A percentile compares a stretch with the other conserved stretches of the same genome.
Conservation (phyloP, 805 yeast species). For the Clavispora santaluciae region DNA sequence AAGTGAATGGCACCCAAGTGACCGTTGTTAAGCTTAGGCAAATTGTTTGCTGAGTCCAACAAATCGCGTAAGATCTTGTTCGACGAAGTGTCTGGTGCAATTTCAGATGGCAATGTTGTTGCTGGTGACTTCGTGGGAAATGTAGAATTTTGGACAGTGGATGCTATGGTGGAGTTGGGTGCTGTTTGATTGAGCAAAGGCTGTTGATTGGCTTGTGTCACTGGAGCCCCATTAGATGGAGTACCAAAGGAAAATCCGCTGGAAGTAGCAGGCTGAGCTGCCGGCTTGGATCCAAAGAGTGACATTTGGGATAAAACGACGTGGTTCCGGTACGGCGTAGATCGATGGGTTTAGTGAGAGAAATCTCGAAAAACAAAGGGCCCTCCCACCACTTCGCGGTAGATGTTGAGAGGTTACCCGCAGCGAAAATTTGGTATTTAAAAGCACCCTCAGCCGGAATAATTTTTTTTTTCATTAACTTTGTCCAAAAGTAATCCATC, state of each 20-base stretch:
- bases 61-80: conserved; percentile 54
- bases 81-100: conserved; percentile 11
- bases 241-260: conserved; percentile 6
- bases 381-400: conserved; percentile 1
- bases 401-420: conserved; percentile 12
- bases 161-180: not conserved
- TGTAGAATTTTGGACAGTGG: not conserved
- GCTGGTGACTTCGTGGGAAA: conserved; percentile 1
- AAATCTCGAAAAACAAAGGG: not conserved
- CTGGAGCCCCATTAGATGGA: not conserved
- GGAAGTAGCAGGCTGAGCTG: conserved; percentile 1
- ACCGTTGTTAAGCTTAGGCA: conserved; percentile 55
- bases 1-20: conserved; percentile 78
- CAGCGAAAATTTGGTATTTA: conserved; percentile 7
- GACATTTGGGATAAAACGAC: conserved; percentile 6
- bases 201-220: not conserved
- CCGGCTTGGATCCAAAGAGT: conserved; percentile 9
- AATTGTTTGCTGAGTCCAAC: conserved; percentile 67
- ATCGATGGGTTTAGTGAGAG: not conserved
- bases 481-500: conserved; percentile 68
- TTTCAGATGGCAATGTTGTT: conserved; percentile 8
- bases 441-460: not conserved
- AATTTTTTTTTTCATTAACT: conserved; percentile 35
- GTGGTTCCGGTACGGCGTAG: not conserved
- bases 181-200: not conserved